phyloP scores from a whole-genome alignment of 441 rosid species.

The Pelargonium cotyledonis region DNA sequence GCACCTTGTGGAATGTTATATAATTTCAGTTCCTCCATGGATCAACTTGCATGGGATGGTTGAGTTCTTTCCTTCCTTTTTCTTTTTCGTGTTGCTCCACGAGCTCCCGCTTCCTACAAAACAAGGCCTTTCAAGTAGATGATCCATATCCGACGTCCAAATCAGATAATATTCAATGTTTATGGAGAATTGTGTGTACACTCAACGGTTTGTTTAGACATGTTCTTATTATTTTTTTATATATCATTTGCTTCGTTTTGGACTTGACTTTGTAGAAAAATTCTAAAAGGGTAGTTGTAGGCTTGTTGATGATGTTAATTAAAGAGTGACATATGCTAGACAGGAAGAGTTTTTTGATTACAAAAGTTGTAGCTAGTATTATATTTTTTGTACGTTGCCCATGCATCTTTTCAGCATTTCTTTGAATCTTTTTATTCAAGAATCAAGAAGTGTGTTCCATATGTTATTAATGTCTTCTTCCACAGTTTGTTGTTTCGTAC shows the following conservation, averaged over 20 bases:
- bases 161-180: no score
- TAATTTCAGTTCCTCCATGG: not conserved
- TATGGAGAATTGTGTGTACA: no score
- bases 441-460: not conserved
- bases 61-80: not conserved
- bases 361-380: not conserved
- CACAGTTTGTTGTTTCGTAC: not conserved
- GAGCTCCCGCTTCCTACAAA: no score
- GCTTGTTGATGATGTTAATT: not conserved
- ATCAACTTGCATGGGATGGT: not conserved
- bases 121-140: no score
- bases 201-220: no score
- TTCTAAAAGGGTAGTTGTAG: not conserved
- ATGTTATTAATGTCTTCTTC: not conserved
- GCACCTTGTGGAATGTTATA: not conserved
- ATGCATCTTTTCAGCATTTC: not conserved
- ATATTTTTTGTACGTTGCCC: not conserved
- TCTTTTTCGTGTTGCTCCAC: not conserved
- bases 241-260: no score
- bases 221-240: no score
- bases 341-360: not conserved
- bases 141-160: no score
- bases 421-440: not conserved
- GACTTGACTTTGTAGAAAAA: not conserved
- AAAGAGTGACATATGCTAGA: not conserved